Percentiles rank a stretch among this genome's conserved stretches.
Conservation (phyloP, 345 rosid species). For the Cardiospermum halicacabum region DNA sequence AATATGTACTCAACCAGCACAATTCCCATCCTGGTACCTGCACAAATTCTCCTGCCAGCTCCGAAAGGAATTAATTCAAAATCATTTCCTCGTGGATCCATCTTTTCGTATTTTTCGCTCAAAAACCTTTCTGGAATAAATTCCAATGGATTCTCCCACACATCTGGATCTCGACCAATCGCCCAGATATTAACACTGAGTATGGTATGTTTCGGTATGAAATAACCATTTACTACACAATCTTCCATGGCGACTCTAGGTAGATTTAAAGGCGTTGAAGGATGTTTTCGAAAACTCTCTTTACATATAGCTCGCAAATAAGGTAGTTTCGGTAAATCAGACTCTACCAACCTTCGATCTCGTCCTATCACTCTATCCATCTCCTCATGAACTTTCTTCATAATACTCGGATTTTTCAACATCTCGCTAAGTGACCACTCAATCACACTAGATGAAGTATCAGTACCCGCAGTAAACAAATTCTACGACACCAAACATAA, state of each 20-base stretch:
- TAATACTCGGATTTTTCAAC: slow-evolving; percentile 33
- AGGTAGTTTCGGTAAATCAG: slow-evolving; percentile 45
- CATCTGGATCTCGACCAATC: slow-evolving; percentile 51
- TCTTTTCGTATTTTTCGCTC: slow-evolving; percentile 20
- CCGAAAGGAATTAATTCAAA: slow-evolving; percentile 60
- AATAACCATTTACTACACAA: slow-evolving; percentile 44
- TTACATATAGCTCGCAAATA: slow-evolving; percentile 53
- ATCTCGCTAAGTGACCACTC: slow-evolving; percentile 60
- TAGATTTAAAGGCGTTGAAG: slow-evolving; percentile 48
- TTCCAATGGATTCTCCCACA: slow-evolving; percentile 44
- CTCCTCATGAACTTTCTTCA: slow-evolving; percentile 47
- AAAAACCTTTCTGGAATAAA: slow-evolving; percentile 48
- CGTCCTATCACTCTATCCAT: slow-evolving; percentile 60
- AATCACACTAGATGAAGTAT: slow-evolving; percentile 53
- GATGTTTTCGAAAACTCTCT: slow-evolving; percentile 52
- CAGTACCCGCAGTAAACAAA: slow-evolving; percentile 59
- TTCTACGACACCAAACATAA: slow-evolving; percentile 22
- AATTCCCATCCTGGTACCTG: slow-evolving; percentile 53
- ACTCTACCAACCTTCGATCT: slow-evolving; percentile 42
- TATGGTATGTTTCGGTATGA: slow-evolving; percentile 36
- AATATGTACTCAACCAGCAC: slow-evolving; percentile 44
- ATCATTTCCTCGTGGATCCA: slow-evolving; percentile 40
- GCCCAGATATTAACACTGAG: slow-evolving; percentile 63
- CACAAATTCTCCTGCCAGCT: slow-evolving; percentile 50
- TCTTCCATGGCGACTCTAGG: slow-evolving; percentile 37